Base-by-base conservation (phyloP, 2,329 filamentous ascomycete genomes). In the Chaetomium strumarium region DNA sequence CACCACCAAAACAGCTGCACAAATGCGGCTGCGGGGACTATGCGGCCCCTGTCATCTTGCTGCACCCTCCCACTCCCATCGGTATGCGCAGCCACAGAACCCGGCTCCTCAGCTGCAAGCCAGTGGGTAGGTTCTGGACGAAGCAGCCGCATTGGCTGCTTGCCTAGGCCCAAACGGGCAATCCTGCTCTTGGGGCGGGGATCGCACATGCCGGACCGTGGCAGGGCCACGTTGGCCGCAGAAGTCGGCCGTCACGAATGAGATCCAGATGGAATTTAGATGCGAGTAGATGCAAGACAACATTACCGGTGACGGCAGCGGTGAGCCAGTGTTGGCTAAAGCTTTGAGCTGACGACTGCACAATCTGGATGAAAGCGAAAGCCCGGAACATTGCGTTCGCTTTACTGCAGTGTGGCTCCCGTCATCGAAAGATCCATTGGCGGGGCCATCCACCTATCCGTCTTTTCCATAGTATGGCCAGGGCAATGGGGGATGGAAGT, bases 321-420 rank as follows among this genome's bases (percentile, higher is more conserved):
- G 16, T 34, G 33, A 42, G 36, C 30, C 10, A 24, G 45, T n/a
- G 30, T 30, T 56, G 58, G 53, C 53, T 56, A 55, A 58, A 58
- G 12, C 19, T 38, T 38, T 24, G 46, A 42, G 58, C 55, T 57
- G 57, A 61, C 55, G 58, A 56, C 56, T 51, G 40, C 38, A 50
- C 55, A 58, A 61, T 60, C 55, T 60, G 60, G 60, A 61, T 57
- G 58, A 61, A 62, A 55, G 56, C 41, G 33, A 19, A 19, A 41
- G 37, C 44, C 41, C 20, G 24, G 33, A 29, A 19, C 14, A 9
- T 20, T 16, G 38, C 29, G 30, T 31, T 50, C 38, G 31, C 12
- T 12, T 46, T 42, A 39, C 16, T n/a, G 34, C n/a, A n/a, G n/a
- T 37, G 11, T 3, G 30, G 14, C 16, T 12, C 29, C 9, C 24